phyloP scores from a whole-genome alignment of 331 rosid species.

The Phaseolus coccineus region DNA sequence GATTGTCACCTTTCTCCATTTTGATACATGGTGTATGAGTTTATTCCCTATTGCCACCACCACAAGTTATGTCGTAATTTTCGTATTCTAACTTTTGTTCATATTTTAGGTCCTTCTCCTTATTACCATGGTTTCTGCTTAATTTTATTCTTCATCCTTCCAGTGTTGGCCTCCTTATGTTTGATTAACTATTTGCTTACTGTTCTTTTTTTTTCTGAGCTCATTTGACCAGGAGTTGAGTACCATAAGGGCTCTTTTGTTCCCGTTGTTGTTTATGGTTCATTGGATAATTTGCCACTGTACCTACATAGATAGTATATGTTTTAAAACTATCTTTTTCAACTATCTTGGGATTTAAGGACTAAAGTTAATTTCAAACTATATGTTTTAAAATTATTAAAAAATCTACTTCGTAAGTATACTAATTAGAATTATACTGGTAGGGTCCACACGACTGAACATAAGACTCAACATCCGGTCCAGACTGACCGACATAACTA shows the following conservation, averaged over 20 bases:
- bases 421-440: too few species aligned
- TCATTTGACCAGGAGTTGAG: conserved; percentile 16
- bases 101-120: not conserved
- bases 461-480: too few species aligned
- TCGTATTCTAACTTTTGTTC: not conserved
- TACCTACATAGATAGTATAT: conserved; percentile 33
- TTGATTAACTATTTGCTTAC: conserved; percentile 2
- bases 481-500: too few species aligned
- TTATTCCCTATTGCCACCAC: not conserved
- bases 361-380: too few species aligned
- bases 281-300: not conserved
- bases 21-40: conserved; percentile 3
- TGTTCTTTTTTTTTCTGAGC: not conserved
- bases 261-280: not conserved
- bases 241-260: not conserved
- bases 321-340: too few species aligned
- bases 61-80: not conserved
- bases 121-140: not conserved
- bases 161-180: not conserved
- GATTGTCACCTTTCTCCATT: conserved; percentile 15
- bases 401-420: too few species aligned
- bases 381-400: too few species aligned
- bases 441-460: too few species aligned
- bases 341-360: too few species aligned
- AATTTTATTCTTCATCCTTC: conserved; percentile 2